Evolutionary conservation across 2,329 filamentous ascomycete genomes (phyloP).

Genomic region (Colletotrichum cordylinicola): DNA sequence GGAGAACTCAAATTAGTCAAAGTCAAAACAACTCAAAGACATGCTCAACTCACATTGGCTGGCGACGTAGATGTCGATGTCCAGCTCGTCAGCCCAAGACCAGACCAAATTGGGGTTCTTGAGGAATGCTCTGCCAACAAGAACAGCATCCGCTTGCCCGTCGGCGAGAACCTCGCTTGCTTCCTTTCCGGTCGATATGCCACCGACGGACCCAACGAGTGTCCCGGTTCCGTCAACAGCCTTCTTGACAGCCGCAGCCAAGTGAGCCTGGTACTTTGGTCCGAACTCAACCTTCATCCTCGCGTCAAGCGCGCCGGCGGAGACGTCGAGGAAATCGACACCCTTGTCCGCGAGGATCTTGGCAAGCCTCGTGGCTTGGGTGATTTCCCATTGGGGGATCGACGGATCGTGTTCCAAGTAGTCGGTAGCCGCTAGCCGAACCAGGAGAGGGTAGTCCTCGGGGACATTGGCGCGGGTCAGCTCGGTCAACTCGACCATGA

Average conservation of each 20-base stretch:
- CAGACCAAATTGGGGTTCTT: constrained; percentile 61
- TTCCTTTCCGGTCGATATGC: constrained; percentile 45
- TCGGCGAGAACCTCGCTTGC: constrained; percentile 52
- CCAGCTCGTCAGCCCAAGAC: constrained; percentile 58
- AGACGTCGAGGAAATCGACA: constrained; percentile 76
- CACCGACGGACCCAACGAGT: constrained; percentile 48
- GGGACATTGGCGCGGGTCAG: constrained; percentile 66
- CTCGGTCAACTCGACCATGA: constrained; percentile 55
- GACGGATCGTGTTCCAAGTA: constrained; percentile 69
- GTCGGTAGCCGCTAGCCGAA: constrained; percentile 74
- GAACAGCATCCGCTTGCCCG: constrained; percentile 49
- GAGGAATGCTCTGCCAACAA: constrained; percentile 57
- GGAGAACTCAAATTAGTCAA: neutral
- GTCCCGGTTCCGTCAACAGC: constrained; percentile 63
- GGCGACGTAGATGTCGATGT: constrained; percentile 48
- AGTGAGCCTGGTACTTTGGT: constrained; percentile 73
- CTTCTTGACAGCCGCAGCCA: constrained; percentile 70
- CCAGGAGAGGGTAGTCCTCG: constrained; percentile 69
- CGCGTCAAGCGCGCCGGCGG: constrained; percentile 67
- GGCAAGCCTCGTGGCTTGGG: constrained; percentile 68
- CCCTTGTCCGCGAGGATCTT: constrained; percentile 65
- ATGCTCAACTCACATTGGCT: constrained; percentile 32
- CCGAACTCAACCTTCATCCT: constrained; percentile 61
- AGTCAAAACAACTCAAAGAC: neutral
- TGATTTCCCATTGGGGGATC: constrained; percentile 66